These are phyloP conservation scores for Hypoxylon sp. DNA, from an alignment of 2,329 filamentous ascomycete genomes.

Conservation along the genomic window DNA sequence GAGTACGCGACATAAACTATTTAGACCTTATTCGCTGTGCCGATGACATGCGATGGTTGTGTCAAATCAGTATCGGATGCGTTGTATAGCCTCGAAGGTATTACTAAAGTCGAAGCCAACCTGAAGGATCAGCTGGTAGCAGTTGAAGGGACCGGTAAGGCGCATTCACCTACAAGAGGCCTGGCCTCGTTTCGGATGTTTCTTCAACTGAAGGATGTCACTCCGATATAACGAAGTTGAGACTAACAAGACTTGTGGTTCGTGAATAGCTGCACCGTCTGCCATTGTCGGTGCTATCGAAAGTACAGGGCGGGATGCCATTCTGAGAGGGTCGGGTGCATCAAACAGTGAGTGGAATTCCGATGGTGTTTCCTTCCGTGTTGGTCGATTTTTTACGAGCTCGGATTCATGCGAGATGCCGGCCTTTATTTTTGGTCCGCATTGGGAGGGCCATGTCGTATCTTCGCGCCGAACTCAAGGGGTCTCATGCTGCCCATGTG, in stretches of 20 bases:
- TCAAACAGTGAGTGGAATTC: constrained; percentile 78
- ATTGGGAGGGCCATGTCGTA: constrained; percentile 13
- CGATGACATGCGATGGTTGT: constrained; percentile 91
- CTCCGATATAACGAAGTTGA: constrained; percentile 15
- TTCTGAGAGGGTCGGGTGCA: constrained; percentile 88
- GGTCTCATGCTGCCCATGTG: constrained; percentile 12
- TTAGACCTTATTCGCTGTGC: constrained; percentile 94
- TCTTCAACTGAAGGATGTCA: constrained; percentile 43
- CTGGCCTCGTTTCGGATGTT: constrained; percentile 25
- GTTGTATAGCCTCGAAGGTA: constrained; percentile 81
- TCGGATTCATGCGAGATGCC: constrained; percentile 24
- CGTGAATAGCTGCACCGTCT: constrained; percentile 79
- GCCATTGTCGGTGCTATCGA: constrained; percentile 91
- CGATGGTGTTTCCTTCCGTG: constrained; percentile 36
- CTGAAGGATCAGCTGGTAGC: constrained; percentile 86
- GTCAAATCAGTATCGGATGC: constrained; percentile 87
- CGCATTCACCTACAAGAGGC: constrained; percentile 20
- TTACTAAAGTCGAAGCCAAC: constrained; percentile 85
- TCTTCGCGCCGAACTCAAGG: constrained; percentile 10
- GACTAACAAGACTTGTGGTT: constrained; percentile 31
- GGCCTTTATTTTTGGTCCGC: constrained; percentile 32
- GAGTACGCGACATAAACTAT: constrained; percentile 49
- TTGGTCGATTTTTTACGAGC: constrained; percentile 16
- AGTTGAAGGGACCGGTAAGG: constrained; percentile 83
- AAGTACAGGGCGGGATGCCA: constrained; percentile 91